Evolutionary conservation across 192 early-diverging fungal species (phyloP).

Genomic region (Umbelopsis sp.): DNA sequence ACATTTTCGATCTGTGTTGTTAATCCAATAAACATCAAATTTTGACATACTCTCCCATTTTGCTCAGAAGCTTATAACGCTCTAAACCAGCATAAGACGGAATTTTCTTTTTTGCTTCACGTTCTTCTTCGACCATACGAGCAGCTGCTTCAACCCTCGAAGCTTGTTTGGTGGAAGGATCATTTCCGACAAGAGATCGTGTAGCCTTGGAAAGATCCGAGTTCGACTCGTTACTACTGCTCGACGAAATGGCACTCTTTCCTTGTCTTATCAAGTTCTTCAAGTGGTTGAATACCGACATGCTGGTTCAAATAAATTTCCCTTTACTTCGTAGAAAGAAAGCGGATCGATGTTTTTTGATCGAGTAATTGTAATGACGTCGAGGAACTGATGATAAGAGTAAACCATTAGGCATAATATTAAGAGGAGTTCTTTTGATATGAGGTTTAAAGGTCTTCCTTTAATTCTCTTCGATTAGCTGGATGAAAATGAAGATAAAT

Average conservation of each 20-base stretch:
- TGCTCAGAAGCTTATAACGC: conserved; percentile 53
- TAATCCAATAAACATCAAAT: background rate
- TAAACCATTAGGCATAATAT: too few relatives aligned
- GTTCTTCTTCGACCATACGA: conserved; percentile 27
- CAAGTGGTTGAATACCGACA: conserved; percentile 17
- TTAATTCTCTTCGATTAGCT: background rate
- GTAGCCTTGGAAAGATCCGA: conserved; percentile 15
- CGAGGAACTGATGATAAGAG: too few relatives aligned
- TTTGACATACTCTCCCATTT: conserved; percentile 67
- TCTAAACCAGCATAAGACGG: conserved; percentile 61
- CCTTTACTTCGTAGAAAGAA: too few relatives aligned
- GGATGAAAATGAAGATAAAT: conserved; percentile 1
- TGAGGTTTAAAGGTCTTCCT: too few relatives aligned
- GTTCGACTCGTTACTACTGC: background rate
- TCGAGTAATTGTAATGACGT: too few relatives aligned
- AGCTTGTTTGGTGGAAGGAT: background rate
- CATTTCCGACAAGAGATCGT: background rate
- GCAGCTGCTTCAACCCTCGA: conserved; percentile 20
- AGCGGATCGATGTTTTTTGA: too few relatives aligned
- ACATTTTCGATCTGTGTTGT: background rate
- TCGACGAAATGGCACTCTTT: background rate
- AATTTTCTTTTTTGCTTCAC: conserved; percentile 33
- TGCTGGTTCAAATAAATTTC: background rate
- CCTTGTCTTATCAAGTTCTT: conserved; percentile 20
- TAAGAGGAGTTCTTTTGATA: too few relatives aligned